Evolutionary conservation across 2,329 filamentous ascomycete species (phyloP).

Genomic region (Periconia digitata): DNA sequence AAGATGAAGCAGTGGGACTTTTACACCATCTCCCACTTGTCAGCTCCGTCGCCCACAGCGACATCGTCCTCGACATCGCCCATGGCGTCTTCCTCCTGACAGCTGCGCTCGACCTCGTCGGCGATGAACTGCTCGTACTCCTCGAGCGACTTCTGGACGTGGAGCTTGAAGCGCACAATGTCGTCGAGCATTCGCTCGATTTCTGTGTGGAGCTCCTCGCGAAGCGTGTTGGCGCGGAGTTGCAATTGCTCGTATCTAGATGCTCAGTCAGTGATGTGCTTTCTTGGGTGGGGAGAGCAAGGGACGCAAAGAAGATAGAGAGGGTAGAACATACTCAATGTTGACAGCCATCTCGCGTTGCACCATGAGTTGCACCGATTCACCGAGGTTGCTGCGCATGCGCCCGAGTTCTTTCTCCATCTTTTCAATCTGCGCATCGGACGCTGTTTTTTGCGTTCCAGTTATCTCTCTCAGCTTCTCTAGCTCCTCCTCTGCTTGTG

Average conservation of each 20-base stretch:
- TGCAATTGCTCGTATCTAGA: conserved; percentile 87
- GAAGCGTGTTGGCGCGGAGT: conserved; percentile 76
- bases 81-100: conserved; percentile 51
- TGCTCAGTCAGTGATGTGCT: conserved; percentile 4
- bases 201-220: conserved; percentile 97
- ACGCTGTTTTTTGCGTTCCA: conserved; percentile 81
- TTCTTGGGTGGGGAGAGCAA: not conserved
- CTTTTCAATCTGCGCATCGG: conserved; percentile 94
- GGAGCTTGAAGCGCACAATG: conserved; percentile 97
- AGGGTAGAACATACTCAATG: conserved; percentile 72
- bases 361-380: conserved; percentile 88
- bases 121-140: conserved; percentile 93
- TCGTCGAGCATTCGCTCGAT: conserved; percentile 96
- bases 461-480: conserved; percentile 89
- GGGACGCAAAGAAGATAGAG: not conserved
- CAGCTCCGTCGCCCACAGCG: too few species aligned
- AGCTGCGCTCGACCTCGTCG: conserved; percentile 78
- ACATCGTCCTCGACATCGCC: conserved; percentile 31
- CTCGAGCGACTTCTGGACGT: conserved; percentile 88
- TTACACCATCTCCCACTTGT: conserved; percentile 56
- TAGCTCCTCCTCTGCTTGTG: conserved; percentile 88
- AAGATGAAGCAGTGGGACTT: too few species aligned
- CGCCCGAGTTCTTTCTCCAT: conserved; percentile 98
- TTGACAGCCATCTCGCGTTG: conserved; percentile 96
- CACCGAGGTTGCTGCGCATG: conserved; percentile 80